Base-by-base conservation (phyloP, 2,329 filamentous ascomycete genomes). In the Aspergillus fischeri region DNA sequence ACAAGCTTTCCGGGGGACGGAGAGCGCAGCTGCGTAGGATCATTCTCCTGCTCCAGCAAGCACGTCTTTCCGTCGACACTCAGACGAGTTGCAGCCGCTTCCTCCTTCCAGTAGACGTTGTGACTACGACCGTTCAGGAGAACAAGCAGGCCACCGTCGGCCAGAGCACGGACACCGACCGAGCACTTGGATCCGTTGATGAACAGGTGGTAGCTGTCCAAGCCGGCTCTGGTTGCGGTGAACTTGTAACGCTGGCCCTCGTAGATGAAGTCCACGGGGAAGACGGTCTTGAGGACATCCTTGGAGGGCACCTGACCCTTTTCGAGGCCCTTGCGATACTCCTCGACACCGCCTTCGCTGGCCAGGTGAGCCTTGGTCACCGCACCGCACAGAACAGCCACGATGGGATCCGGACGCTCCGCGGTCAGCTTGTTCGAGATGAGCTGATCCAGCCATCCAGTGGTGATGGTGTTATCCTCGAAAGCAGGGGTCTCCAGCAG, bases 101-200 rank as follows among this genome's bases (percentile, higher is more conserved):
- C 94, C 73, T 99, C 94, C 79, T 97, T 97, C 94, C 94, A 99
- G 86, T 99, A 99, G 60, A 97, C 87, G 71, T 94, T 99, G 86
- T 99, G 94, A 67, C 91, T 96, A 75, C 91, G 91, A 60, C 94
- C 94, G 69, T 89, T 88, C 47, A 99, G 86, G 21, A 99, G 85
- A 62, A 99, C 86, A 56, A 99, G 83, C 10, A 99, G 85, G 74
- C 94, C 94, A 74, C 94, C 94, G 68, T 99, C 94, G 63, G 91
- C 92, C 63, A 99, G 85, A 51, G 92, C 89, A 67, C 94, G 90
- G 54, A 99, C 90, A 69, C 93, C 94, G 56, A 97, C 90, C 6
- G 90, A 87, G 77, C 91, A 96, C 80, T 95, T 96, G 67, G 94
- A 97, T 58, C 94, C 94, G 74, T 99, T 99, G 83, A 97, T 96